Evolutionary conservation across 441 rosid species (phyloP), one percentile per base, ranked within the genome.

Genomic region (Populus hybrid): DNA sequence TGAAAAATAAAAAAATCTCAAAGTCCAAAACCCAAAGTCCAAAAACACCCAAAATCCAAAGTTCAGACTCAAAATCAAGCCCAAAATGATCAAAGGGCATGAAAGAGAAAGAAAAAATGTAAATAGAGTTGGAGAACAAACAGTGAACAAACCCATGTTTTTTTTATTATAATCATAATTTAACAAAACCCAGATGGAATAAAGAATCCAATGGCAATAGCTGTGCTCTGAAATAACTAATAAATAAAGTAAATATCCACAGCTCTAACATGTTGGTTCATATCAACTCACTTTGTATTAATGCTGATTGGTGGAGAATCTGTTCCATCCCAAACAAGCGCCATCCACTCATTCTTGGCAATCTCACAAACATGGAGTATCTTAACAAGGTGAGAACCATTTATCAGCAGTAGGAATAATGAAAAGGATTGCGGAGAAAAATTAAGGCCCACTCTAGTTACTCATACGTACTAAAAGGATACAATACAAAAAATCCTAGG

Each of bases 251-350:
- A 53, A 53, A 53, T 53, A 53, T 53, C 61, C 61, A 53, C 61
- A 53, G n/a, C 7, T 53, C 61, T 53, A 53, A 53, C 61, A 81
- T 72, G n/a, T 59, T 57, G 77, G 69, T 38, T n/a, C 32, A 69
- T 42, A 70, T 28, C 18, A 76, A 87, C 94, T 88, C 85, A 94
- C 98, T 78, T 89, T 64, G 83, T 46, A n/a, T 72, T 63, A 77
- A 92, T 86, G 50, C 76, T 76, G 67, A 76, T 69, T 7, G 92
- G 90, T 30, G 94, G 91, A 78, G 89, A 82, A 88, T 95, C 99
- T 72, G 97, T 94, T 78, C 98, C 98, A 86, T 95, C 99, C 99
- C 99, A 95, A 77, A 94, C 84, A 81, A 88, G 88, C 84, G 84
- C 78, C 69, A 86, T 72, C 87, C 83, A 85, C 80, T 74, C 80